Percentiles rank a stretch among this genome's conserved stretches.
These are phyloP conservation scores for Pseudogymnoascus sp. DNA, from an alignment of 2,329 filamentous ascomycete species.

Conservation along the genomic window DNA sequence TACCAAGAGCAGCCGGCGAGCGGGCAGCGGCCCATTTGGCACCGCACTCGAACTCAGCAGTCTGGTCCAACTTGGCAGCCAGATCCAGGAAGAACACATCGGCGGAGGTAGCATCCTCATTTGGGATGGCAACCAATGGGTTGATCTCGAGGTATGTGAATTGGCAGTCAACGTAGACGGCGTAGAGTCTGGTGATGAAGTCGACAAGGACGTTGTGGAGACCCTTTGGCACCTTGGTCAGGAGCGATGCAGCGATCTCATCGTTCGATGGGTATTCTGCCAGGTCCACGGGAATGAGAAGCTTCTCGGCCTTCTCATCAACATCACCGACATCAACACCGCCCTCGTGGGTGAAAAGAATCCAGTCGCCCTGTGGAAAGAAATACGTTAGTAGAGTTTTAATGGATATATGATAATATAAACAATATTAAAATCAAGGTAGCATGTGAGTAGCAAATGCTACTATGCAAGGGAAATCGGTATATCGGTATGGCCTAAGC, in stretches of 20 bases:
- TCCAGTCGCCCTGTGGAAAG: constrained; percentile 80
- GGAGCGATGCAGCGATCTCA: constrained; percentile 73
- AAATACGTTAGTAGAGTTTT: constrained; percentile 1
- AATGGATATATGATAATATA: not conserved
- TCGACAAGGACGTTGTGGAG: constrained; percentile 97
- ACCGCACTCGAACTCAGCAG: constrained; percentile 97
- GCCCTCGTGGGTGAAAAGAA: constrained; percentile 98
- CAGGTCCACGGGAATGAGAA: constrained; percentile 93
- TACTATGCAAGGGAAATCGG: not conserved
- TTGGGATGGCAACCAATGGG: constrained; percentile 95
- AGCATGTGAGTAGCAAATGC: not conserved
- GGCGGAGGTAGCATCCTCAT: constrained; percentile 82
- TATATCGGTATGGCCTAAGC: not conserved
- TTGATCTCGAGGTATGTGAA: constrained; percentile 99
- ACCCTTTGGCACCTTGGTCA: constrained; percentile 90
- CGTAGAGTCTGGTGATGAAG: constrained; percentile 97
- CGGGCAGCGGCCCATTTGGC: constrained; percentile 98
- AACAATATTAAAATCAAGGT: not conserved
- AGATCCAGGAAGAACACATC: constrained; percentile 97
- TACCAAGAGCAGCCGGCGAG: constrained; percentile 78
- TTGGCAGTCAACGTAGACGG: constrained; percentile 98
- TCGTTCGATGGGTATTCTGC: constrained; percentile 92
- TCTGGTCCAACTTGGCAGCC: constrained; percentile 97
- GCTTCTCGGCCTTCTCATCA: constrained; percentile 97
- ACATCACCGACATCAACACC: constrained; percentile 99